These are phyloP conservation scores for Coemansia erecta DNA, from an alignment of 192 early-diverging fungal species.

Conservation along the genomic window DNA sequence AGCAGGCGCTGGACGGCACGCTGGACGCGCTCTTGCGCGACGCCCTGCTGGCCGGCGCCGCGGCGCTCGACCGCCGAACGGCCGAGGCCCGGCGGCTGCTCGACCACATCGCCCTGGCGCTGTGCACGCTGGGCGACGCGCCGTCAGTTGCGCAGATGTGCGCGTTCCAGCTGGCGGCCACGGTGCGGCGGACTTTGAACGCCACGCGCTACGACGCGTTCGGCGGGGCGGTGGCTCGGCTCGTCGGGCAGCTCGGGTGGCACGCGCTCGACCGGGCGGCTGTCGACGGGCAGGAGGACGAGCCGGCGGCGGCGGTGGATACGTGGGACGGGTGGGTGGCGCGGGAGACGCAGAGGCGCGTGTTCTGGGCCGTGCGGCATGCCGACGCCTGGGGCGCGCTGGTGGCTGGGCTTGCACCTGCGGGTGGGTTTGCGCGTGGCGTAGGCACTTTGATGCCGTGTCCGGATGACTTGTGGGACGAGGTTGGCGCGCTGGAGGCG, in stretches of 20 bases:
- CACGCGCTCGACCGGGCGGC: conserved; percentile 27
- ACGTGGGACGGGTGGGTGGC: conserved; percentile 42
- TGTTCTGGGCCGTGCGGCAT: conserved; percentile 27
- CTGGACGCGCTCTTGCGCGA: conserved; percentile 24
- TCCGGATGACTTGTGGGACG: conserved; percentile 36
- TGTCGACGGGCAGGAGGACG: too few species aligned
- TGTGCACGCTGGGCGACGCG: conserved; percentile 3
- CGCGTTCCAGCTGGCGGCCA: conserved; percentile 24
- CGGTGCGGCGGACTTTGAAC: conserved; percentile 7
- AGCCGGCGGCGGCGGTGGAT: background rate
- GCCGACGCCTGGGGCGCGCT: conserved; percentile 28
- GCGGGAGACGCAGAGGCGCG: conserved; percentile 35
- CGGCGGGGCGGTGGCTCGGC: conserved; percentile 12
- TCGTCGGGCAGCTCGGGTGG: conserved; percentile 39
- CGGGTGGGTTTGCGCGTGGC: background rate
- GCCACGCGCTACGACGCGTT: conserved; percentile 18
- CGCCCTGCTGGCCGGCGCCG: conserved; percentile 23
- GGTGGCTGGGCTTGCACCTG: too few species aligned
- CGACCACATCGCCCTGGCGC: conserved; percentile 11
- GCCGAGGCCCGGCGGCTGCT: conserved; percentile 17
- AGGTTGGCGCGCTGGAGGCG: conserved; percentile 8
- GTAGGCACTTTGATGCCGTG: conserved; percentile 20
- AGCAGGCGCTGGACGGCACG: conserved; percentile 15
- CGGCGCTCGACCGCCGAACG: conserved; percentile 3
- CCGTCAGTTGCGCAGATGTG: conserved; percentile 30